phyloP scores from a whole-genome alignment of 2,329 filamentous ascomycete species.

The Rutstroemia sydowiana region DNA sequence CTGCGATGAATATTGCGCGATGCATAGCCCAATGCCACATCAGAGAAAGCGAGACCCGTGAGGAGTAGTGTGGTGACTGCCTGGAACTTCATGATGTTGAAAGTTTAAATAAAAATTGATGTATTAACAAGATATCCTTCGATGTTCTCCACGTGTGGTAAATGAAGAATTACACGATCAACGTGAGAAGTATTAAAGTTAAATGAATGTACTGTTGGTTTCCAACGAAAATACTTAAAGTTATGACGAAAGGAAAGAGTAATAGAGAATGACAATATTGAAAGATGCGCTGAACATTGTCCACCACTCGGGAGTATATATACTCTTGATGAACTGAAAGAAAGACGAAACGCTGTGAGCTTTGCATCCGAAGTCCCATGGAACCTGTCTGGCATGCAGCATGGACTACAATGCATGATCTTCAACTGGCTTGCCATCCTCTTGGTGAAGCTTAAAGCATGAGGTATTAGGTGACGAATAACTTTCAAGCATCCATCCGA shows the following conservation, averaged over 20 bases:
- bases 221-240: background rate
- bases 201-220: background rate
- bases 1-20: background rate
- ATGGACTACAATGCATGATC: background rate
- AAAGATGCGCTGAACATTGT: background rate
- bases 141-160: background rate
- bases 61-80: background rate
- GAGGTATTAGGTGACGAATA: background rate
- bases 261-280: background rate
- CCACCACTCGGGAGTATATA: background rate
- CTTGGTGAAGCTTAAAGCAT: background rate
- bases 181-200: background rate
- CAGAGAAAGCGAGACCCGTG: background rate
- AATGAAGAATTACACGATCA: background rate
- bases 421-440: background rate
- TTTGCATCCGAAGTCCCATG: background rate
- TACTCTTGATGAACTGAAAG: background rate
- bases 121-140: background rate
- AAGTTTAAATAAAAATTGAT: background rate
- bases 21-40: background rate
- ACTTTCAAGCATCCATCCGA: background rate
- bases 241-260: background rate
- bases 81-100: background rate
- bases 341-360: background rate
- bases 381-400: background rate